Percentiles rank a stretch among this genome's conserved stretches.
Conservation (phyloP, 176 grass and related monocot genomes). For the Echinochloa phyllopogon region DNA sequence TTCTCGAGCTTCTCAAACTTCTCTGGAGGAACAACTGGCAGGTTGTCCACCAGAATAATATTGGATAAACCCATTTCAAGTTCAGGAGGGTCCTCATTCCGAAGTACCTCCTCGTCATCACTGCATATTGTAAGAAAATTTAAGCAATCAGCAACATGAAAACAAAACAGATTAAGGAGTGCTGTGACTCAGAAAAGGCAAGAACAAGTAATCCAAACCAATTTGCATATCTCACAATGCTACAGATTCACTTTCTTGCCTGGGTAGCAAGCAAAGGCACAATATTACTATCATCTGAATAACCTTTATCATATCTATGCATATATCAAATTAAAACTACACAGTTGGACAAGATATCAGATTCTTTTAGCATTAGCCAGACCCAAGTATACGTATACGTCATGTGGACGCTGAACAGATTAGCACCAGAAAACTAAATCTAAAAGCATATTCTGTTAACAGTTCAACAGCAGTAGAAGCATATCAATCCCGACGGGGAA, state of each 20-base stretch:
- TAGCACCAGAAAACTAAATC: neutral
- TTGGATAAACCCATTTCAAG: slow-evolving; percentile 72
- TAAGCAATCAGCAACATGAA: neutral
- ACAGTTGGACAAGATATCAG: neutral
- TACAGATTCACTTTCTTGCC: neutral
- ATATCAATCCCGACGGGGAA: neutral
- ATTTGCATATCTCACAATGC: neutral
- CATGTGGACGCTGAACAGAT: neutral
- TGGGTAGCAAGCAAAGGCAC: neutral
- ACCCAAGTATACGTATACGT: no score
- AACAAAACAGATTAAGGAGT: slow-evolving; percentile 1
- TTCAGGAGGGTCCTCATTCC: slow-evolving; percentile 67
- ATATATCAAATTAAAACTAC: neutral
- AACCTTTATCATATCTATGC: neutral
- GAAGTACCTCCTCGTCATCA: slow-evolving; percentile 79
- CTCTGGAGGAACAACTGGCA: slow-evolving; percentile 74
- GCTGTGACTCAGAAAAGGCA: neutral
- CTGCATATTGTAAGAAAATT: slow-evolving; percentile 40
- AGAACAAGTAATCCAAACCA: neutral
- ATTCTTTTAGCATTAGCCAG: neutral
- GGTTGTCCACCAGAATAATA: slow-evolving; percentile 77
- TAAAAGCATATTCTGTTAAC: neutral
- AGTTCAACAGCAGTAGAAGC: neutral
- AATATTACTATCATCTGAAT: neutral
- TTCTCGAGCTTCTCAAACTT: slow-evolving; percentile 93